phyloP scores from a whole-genome alignment of 495 filamentous ascomycete genomes.

The Xylaria scruposa region DNA sequence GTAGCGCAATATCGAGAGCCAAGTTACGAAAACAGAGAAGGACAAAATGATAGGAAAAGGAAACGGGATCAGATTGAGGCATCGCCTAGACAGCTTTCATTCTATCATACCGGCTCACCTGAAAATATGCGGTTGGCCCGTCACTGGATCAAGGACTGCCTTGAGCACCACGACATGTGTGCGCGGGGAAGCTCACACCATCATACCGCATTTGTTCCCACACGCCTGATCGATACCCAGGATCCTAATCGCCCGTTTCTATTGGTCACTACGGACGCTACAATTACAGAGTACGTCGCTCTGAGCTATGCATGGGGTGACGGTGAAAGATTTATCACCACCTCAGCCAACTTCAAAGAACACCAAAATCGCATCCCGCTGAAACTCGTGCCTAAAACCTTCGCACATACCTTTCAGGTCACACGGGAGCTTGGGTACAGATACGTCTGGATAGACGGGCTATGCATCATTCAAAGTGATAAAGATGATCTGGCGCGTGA shows the following conservation, averaged over 20 bases:
- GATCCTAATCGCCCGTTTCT: constrained; percentile 1
- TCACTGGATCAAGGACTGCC: constrained; percentile 28
- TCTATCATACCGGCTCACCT: constrained; percentile 8
- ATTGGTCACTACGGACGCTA: neutral
- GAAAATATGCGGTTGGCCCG: constrained; percentile 25
- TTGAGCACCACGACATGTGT: constrained; percentile 23
- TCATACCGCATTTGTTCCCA: neutral
- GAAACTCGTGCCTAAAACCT: neutral
- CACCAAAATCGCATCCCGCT: neutral
- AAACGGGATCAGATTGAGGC: constrained; percentile 12
- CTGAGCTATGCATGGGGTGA: constrained; percentile 1
- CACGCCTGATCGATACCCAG: neutral
- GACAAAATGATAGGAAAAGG: neutral
- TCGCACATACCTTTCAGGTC: constrained; percentile 21
- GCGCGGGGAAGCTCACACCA: neutral
- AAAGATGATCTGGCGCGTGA: constrained; percentile 23
- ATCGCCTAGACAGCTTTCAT: neutral
- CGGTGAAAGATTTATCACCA: neutral
- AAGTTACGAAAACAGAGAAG: neutral
- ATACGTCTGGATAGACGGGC: constrained; percentile 31
- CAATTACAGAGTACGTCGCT: neutral
- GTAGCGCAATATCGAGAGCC: neutral
- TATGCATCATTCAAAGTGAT: constrained; percentile 16
- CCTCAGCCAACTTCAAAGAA: neutral
- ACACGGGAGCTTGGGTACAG: constrained; percentile 28